These are phyloP conservation scores for Leccinum pachyderme DNA, from an alignment of 1,284 basidiomycete genomes.

Conservation along the genomic window DNA sequence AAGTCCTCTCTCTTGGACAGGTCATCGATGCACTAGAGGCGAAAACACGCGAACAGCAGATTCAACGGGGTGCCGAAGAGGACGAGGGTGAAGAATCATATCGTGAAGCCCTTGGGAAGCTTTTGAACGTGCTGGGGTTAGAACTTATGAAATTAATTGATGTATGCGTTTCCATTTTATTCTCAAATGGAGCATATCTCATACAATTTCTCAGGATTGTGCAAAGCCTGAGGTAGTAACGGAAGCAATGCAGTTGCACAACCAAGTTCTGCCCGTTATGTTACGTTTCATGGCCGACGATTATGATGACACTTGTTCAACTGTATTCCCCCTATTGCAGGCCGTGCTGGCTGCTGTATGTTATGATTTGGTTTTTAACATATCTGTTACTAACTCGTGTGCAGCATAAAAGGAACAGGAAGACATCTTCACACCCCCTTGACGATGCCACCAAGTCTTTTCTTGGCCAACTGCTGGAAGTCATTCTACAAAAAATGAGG, in stretches of 20 bases:
- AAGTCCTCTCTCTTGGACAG: constrained; percentile 82
- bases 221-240: constrained; percentile 60
- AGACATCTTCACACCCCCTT: constrained; percentile 62
- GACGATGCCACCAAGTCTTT: constrained; percentile 79
- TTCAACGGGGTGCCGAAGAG: constrained; percentile 62
- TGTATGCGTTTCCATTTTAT: constrained; percentile 38
- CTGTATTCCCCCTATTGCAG: constrained; percentile 80
- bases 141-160: constrained; percentile 87
- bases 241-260: constrained; percentile 69
- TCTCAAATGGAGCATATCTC: constrained; percentile 4
- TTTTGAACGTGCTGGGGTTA: constrained; percentile 81
- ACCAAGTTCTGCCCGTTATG: constrained; percentile 77
- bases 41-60: constrained; percentile 70
- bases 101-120: constrained; percentile 83
- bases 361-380: constrained; percentile 15
- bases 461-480: constrained; percentile 75
- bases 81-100: constrained; percentile 83
- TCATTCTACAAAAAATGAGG: constrained; percentile 85
- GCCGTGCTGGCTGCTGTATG: constrained; percentile 73
- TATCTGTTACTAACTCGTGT: constrained; percentile 8
- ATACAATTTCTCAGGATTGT: constrained; percentile 47
- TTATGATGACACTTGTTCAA: constrained; percentile 83
- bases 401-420: constrained; percentile 79
- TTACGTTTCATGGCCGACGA: constrained; percentile 89
- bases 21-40: constrained; percentile 79